These are phyloP conservation scores for Vitis hybrid DNA, from an alignment of 177 flowering plant species.

Conservation along the genomic window DNA sequence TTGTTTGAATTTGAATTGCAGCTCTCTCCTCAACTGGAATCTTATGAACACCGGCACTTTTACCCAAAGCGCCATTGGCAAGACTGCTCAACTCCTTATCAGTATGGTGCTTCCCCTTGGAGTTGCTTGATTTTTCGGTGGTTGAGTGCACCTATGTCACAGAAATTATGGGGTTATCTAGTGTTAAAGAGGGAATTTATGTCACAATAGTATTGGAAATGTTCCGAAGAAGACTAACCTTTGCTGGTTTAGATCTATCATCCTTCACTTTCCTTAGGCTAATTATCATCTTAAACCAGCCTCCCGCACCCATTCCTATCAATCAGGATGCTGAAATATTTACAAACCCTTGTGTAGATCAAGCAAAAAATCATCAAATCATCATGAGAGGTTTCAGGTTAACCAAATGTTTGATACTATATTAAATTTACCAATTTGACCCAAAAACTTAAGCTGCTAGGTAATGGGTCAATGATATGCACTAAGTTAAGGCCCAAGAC, in stretches of 20 bases:
- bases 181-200: slow-evolving; percentile 10
- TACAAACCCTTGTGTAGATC: slow-evolving; percentile 14
- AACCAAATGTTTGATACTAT: too few relatives aligned
- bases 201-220: not conserved
- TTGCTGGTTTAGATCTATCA: slow-evolving; percentile 34
- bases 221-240: slow-evolving; percentile 24
- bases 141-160: slow-evolving; percentile 13
- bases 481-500: too few relatives aligned
- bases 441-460: too few relatives aligned
- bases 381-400: not conserved
- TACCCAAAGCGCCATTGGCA: slow-evolving; percentile 5
- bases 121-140: slow-evolving; percentile 10
- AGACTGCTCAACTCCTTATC: not conserved
- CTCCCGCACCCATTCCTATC: slow-evolving; percentile 56
- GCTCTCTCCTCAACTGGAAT: slow-evolving; percentile 20
- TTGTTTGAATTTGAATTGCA: slow-evolving; percentile 35
- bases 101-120: not conserved
- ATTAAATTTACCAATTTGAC: too few relatives aligned
- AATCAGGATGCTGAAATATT: not conserved
- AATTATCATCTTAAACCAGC: slow-evolving; percentile 62
- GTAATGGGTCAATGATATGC: too few relatives aligned
- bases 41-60: not conserved
- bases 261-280: slow-evolving; percentile 45
- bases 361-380: slow-evolving; percentile 10
- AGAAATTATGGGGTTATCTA: not conserved